Conservation (phyloP, 805 yeast species). For the Barnettozyma botsteinii region DNA sequence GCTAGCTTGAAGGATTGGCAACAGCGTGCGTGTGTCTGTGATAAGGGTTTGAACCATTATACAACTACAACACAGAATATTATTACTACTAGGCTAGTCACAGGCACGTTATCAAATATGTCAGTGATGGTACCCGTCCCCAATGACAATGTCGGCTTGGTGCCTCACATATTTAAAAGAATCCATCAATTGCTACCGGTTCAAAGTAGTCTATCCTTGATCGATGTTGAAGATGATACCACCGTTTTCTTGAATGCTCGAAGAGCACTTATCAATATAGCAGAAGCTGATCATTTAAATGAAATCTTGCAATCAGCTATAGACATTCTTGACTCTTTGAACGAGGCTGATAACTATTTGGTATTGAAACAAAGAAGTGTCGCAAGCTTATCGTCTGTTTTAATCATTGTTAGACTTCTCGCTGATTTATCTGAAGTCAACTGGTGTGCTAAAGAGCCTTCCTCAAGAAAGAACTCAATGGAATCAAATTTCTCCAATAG, state of each 20-base stretch:
- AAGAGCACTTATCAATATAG: constrained; percentile 29
- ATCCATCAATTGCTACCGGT: constrained; percentile 32
- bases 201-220: constrained; percentile 29
- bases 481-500: constrained; percentile 19
- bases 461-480: constrained; percentile 18
- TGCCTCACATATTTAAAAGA: constrained; percentile 31
- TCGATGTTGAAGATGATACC: constrained; percentile 34
- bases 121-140: constrained; percentile 1
- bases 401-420: constrained; percentile 34
- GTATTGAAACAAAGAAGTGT: constrained; percentile 25
- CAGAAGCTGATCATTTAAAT: constrained; percentile 23
- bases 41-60: constrained; percentile 4
- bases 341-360: constrained; percentile 23
- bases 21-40: not conserved
- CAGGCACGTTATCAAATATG: too few relatives aligned
- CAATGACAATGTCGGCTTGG: constrained; percentile 23
- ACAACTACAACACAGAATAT: too few relatives aligned
- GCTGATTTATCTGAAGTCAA: constrained; percentile 35
- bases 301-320: constrained; percentile 27
- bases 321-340: constrained; percentile 25
- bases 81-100: too few relatives aligned
- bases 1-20: not conserved
- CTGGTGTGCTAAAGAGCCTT: constrained; percentile 33
- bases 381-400: constrained; percentile 29
- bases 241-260: constrained; percentile 29